Base-by-base conservation (phyloP, 208 protist species). In the Balamuthia mandrillaris region DNA sequence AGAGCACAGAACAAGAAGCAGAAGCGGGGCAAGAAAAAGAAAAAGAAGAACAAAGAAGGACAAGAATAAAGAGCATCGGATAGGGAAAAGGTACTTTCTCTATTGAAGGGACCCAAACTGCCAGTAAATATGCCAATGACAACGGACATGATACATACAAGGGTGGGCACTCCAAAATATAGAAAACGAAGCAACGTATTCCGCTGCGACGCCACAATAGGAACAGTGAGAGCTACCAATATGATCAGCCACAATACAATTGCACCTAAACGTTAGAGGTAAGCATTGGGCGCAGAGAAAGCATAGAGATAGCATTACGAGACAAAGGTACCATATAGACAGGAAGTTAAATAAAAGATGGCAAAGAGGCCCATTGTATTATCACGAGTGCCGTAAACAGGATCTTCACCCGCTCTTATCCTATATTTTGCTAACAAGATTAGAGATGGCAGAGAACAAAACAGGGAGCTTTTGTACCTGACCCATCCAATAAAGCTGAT, bases 81-180 rank as follows among this genome's bases (percentile, higher is more conserved):
- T 6, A 58, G 51, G 37, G n/a, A 5, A 33, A 31, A 10, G 1
- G 42, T 79, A 72, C 63, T 72, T 7, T 72, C 63, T 14, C 70
- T 24, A 31, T 79, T 79, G 29, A 79, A 79, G 42, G 70, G 70
- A 12, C 70, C 70, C 3, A 79, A 39, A 37, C 45, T 79, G 70
- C 70, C 70, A 2, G 70, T 79, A 24, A 79, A 79, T 1, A 79
- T 79, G 5, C 21, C 70, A 29, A 79, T n/a, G 16, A 79, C 31
- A 10, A 79, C 70, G 14, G 70, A 79, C 3, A 79, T 27, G 39
- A 79, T 29, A 24, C 70, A 79, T 1, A 79, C 49, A 4, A n/a
- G 1, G 6, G 70, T 79, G 5, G 70, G 70, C 2, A 58, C 29
- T 14, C 24, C 70, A 9, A 58, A 41, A 31, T 60, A 79, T 14